Conservation (phyloP, 441 rosid species). For the Populus hybrid region DNA sequence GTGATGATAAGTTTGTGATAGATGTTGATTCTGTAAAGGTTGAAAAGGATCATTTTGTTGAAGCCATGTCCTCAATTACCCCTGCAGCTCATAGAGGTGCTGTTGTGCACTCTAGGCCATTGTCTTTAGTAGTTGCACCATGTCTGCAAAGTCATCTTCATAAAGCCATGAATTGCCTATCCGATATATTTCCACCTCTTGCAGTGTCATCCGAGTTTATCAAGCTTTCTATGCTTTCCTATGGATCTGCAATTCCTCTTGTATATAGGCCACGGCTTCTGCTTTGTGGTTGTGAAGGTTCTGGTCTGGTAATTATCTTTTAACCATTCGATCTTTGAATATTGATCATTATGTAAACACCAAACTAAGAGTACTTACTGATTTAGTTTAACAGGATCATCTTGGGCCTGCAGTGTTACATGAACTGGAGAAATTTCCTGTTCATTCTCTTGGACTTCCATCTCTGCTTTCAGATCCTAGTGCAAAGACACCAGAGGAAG, state of each 20-base stretch:
- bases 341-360: slow-evolving; percentile 22
- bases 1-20: slow-evolving; percentile 93
- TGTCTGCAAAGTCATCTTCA: slow-evolving; percentile 85
- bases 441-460: slow-evolving; percentile 96
- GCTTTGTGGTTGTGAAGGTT: slow-evolving; percentile 79
- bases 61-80: slow-evolving; percentile 95
- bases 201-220: slow-evolving; percentile 66
- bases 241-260: slow-evolving; percentile 91
- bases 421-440: slow-evolving; percentile 98
- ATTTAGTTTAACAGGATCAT: slow-evolving; percentile 93
- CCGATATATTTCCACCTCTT: slow-evolving; percentile 78
- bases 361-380: slow-evolving; percentile 67
- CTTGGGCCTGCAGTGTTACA: slow-evolving; percentile 98
- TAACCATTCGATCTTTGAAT: slow-evolving; percentile 17
- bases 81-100: slow-evolving; percentile 99
- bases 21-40: slow-evolving; percentile 93
- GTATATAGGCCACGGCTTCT: slow-evolving; percentile 96
- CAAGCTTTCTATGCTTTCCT: slow-evolving; percentile 91
- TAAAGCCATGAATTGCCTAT: slow-evolving; percentile 63
- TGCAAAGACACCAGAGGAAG: slow-evolving; percentile 99
- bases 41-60: slow-evolving; percentile 82
- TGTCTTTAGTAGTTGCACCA: slow-evolving; percentile 90
- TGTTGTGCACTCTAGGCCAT: slow-evolving; percentile 91
- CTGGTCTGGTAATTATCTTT: slow-evolving; percentile 87
- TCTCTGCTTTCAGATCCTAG: slow-evolving; percentile 99